Conservation (phyloP, 164 flowering plant species). For the Houttuynia cordata region DNA sequence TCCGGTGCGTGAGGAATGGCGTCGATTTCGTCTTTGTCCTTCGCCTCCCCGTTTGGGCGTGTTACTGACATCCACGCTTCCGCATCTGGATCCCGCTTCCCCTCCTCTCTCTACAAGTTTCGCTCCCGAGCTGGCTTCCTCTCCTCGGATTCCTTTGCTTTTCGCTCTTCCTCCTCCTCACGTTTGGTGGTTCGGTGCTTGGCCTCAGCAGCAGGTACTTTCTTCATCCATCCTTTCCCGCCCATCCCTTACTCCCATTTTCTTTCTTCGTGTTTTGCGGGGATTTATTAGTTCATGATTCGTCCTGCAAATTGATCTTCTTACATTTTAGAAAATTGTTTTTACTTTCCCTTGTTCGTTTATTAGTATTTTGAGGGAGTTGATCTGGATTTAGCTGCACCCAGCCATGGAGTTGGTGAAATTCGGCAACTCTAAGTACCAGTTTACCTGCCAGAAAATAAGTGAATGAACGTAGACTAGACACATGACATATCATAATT, state of each 20-base stretch:
- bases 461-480: too few relatives aligned
- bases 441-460: too few relatives aligned
- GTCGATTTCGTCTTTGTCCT: slow-evolving; percentile 21
- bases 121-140: slow-evolving; percentile 7
- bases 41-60: slow-evolving; percentile 15
- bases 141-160: slow-evolving; percentile 4
- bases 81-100: slow-evolving; percentile 1
- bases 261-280: too few relatives aligned
- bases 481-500: too few relatives aligned
- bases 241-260: too few relatives aligned
- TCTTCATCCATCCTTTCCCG: not conserved
- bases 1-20: slow-evolving; percentile 20
- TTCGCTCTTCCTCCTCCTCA: slow-evolving; percentile 13
- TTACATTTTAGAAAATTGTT: too few relatives aligned
- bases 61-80: slow-evolving; percentile 11
- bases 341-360: too few relatives aligned
- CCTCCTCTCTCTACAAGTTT: slow-evolving; percentile 8
- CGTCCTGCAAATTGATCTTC: not conserved
- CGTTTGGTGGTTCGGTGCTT: slow-evolving; percentile 23
- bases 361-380: too few relatives aligned
- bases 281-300: too few relatives aligned
- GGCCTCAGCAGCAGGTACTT: slow-evolving; percentile 24
- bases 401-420: too few relatives aligned
- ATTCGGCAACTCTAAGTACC: too few relatives aligned
- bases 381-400: too few relatives aligned